Percentiles rank a stretch among this genome's conserved stretches.
These are phyloP conservation scores for Fusarium pseudograminearum DNA, from an alignment of 2,329 filamentous ascomycete genomes.

Conservation along the genomic window DNA sequence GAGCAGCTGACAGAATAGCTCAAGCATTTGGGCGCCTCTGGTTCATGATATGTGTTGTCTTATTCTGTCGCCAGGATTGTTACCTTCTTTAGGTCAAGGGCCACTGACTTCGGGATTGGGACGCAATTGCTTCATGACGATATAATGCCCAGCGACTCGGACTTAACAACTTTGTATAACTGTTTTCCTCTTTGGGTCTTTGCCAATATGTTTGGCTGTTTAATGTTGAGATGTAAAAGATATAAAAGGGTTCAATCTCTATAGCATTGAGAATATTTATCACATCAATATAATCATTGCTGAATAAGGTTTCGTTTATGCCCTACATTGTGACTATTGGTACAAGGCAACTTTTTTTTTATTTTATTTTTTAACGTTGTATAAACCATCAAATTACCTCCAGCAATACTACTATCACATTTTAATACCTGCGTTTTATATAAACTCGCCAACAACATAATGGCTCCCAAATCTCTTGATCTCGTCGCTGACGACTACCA, in stretches of 20 bases:
- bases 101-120: not conserved
- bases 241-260: slow-evolving; percentile 14
- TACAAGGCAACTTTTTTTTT: too few species aligned
- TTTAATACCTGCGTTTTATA: not conserved
- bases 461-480: slow-evolving; percentile 45
- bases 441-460: not conserved
- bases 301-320: too few species aligned
- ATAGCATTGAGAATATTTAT: not conserved
- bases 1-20: not conserved
- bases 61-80: not conserved
- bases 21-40: fast-evolving
- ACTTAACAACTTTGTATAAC: slow-evolving; percentile 1
- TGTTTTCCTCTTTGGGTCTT: slow-evolving; percentile 34
- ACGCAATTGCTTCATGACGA: not conserved
- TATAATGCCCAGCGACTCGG: not conserved
- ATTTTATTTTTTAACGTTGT: too few species aligned
- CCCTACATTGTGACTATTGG: too few species aligned
- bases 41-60: fast-evolving
- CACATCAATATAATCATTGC: not conserved
- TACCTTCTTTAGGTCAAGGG: not conserved
- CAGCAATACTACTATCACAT: not conserved
- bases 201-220: not conserved
- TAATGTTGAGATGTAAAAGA: not conserved
- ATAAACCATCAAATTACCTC: too few species aligned
- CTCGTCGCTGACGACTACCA: slow-evolving; percentile 21